phyloP scores from a whole-genome alignment of 129 eudicot species.

The Helianthus annuus region DNA sequence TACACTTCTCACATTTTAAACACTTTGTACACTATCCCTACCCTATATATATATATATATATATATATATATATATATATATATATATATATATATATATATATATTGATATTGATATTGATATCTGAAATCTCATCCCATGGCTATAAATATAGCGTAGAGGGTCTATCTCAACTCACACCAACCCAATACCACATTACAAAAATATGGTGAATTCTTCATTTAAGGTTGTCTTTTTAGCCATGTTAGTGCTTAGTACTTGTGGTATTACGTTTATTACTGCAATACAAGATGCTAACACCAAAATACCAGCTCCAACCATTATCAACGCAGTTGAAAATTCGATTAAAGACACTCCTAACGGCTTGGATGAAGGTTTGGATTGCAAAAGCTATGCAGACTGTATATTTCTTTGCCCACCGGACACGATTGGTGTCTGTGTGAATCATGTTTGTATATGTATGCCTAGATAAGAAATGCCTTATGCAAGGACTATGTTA shows the following conservation, averaged over 20 bases:
- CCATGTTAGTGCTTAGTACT: not conserved
- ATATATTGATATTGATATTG: no score
- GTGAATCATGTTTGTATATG: not conserved
- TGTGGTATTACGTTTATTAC: not conserved
- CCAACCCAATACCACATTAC: not conserved
- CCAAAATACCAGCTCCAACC: not conserved
- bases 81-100: no score
- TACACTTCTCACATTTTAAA: no score
- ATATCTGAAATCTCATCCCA: no score
- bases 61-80: no score
- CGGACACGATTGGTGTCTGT: not conserved
- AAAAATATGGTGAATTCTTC: not conserved
- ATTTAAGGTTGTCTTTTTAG: not conserved
- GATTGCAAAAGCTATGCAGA: not conserved
- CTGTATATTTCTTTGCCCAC: not conserved
- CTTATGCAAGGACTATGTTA: no score
- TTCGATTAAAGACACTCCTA: not conserved
- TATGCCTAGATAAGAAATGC: no score
- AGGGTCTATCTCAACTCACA: not conserved
- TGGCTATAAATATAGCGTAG: not conserved
- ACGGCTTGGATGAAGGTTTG: not conserved
- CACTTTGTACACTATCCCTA: no score
- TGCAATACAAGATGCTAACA: not conserved
- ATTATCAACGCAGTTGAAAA: not conserved
- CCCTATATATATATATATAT: no score